These are phyloP conservation scores for Gynochthodes officinalis DNA, from an alignment of 257 asterid species.

Conservation along the genomic window DNA sequence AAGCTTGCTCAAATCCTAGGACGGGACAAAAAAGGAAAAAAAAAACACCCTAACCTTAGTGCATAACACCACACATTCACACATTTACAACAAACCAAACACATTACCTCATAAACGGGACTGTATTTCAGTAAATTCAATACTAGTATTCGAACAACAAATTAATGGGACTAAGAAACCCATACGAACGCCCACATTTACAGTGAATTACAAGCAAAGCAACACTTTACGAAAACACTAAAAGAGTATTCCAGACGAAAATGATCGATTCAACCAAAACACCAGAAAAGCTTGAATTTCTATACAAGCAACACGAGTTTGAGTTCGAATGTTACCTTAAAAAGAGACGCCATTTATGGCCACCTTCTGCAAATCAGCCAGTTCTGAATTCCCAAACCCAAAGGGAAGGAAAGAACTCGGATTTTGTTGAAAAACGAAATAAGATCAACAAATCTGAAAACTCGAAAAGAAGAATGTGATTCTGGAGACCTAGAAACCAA, in stretches of 20 bases:
- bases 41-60: neutral
- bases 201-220: neutral
- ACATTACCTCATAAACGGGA: neutral
- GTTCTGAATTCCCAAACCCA: neutral
- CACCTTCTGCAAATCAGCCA: neutral
- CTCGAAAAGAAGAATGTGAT: no score
- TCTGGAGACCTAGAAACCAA: neutral
- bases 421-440: neutral
- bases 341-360: slow-evolving; percentile 34
- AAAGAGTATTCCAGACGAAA: neutral
- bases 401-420: neutral
- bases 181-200: neutral
- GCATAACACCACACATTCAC: neutral
- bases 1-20: slow-evolving; percentile 76
- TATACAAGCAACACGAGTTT: neutral
- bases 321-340: slow-evolving; percentile 26
- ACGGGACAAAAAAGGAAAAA: slow-evolving; percentile 3
- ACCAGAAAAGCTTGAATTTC: neutral
- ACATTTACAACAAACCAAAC: neutral
- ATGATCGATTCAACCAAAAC: neutral
- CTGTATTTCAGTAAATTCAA: neutral
- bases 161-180: no score
- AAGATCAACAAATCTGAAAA: no score
- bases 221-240: neutral
- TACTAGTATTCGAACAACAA: neutral